Evolutionary conservation across 139 green algal genomes (phyloP).

Genomic region (Volvox reticuliferus): DNA sequence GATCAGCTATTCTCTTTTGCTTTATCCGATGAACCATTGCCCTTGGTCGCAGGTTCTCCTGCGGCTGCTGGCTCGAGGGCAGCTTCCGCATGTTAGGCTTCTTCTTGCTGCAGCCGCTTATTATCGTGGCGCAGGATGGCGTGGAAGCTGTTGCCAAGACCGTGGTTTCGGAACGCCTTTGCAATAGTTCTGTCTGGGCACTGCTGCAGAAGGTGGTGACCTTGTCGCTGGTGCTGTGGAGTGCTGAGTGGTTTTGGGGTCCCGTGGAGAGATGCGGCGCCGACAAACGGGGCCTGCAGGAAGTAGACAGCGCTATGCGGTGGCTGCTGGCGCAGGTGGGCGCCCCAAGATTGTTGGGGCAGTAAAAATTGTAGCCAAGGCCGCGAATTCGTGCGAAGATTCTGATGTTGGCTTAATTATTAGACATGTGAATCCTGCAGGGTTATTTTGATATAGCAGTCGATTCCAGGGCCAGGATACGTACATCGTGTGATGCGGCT

Average conservation of each 20-base stretch:
- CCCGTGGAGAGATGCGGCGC: constrained; percentile 1
- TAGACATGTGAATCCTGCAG: too few relatives aligned
- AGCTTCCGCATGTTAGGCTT: constrained; percentile 30
- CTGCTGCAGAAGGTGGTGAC: neutral
- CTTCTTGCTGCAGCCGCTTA: constrained; percentile 31
- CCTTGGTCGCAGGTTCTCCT: neutral
- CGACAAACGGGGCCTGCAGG: constrained; percentile 13
- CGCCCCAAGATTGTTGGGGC: neutral
- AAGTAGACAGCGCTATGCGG: constrained; percentile 7
- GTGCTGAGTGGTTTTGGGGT: constrained; percentile 41
- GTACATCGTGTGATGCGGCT: too few relatives aligned
- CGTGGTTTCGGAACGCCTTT: neutral
- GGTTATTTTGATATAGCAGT: too few relatives aligned
- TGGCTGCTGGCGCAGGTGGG: neutral
- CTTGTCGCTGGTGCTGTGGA: constrained; percentile 10
- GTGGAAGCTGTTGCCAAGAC: neutral
- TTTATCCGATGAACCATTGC: too few relatives aligned
- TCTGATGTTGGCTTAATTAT: too few relatives aligned
- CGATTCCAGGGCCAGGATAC: too few relatives aligned
- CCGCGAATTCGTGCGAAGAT: too few relatives aligned
- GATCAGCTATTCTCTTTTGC: too few relatives aligned
- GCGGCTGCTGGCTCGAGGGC: constrained; percentile 36
- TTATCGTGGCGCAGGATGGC: constrained; percentile 4
- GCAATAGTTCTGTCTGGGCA: neutral
- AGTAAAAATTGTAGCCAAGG: neutral